Conservation (phyloP, 2,329 filamentous ascomycete species). For the Plenodomus tracheiphilus region DNA sequence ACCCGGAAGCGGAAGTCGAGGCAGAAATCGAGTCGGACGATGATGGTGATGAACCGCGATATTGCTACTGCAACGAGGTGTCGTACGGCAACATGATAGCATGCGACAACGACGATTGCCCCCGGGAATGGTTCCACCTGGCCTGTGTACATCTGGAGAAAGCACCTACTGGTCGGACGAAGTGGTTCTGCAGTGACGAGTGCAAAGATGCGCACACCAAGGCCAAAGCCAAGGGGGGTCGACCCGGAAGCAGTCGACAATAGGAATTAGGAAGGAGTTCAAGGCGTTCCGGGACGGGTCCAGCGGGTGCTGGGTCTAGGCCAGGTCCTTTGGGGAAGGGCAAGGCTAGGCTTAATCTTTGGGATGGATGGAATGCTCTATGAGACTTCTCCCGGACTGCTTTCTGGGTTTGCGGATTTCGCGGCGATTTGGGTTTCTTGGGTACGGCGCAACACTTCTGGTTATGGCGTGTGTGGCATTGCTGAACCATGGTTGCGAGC, state of each 20-base stretch:
- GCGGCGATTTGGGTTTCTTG: constrained; percentile 11
- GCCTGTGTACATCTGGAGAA: constrained; percentile 64
- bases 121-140: constrained; percentile 70
- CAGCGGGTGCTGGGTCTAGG: constrained; percentile 31
- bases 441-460: neutral
- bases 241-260: constrained; percentile 45
- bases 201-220: constrained; percentile 39
- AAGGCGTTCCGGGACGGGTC: constrained; percentile 41
- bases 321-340: constrained; percentile 38
- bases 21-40: constrained; percentile 42
- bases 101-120: constrained; percentile 67
- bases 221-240: constrained; percentile 39
- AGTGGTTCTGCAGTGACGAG: constrained; percentile 47
- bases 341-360: constrained; percentile 38
- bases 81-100: constrained; percentile 70
- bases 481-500: neutral
- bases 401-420: constrained; percentile 25
- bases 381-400: constrained; percentile 31
- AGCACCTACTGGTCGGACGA: constrained; percentile 54
- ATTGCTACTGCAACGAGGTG: constrained; percentile 68
- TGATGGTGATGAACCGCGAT: constrained; percentile 57
- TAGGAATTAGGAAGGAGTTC: constrained; percentile 47
- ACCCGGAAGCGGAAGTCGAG: constrained; percentile 42
- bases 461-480: neutral
- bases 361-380: constrained; percentile 44